Evolutionary conservation across 108 stramenopile genomes (phyloP).

Genomic region (Skeletonema potamos): DNA sequence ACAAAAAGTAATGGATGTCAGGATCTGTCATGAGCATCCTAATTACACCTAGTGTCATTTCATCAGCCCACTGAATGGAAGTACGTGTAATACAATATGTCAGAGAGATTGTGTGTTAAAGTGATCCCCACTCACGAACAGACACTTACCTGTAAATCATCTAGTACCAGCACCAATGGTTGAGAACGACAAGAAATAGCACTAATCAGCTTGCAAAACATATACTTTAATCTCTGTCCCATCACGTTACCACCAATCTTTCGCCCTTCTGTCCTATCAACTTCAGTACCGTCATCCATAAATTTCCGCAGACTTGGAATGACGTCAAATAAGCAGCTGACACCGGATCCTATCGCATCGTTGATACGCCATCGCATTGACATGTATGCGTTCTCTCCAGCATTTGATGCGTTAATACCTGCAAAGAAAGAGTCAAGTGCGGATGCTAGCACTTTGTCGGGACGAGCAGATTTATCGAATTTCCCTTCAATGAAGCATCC

Average conservation of each 20-base stretch:
- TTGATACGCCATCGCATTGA: slow-evolving; percentile 28
- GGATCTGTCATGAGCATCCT: slow-evolving; percentile 40
- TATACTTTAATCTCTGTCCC: slow-evolving; percentile 9
- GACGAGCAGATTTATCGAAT: slow-evolving; percentile 14
- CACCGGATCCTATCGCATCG: slow-evolving; percentile 25
- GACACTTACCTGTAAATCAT: slow-evolving; percentile 23
- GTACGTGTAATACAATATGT: background rate
- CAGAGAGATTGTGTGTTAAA: background rate
- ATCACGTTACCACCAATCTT: background rate
- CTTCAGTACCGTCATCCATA: background rate
- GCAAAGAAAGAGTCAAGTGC: slow-evolving; percentile 13
- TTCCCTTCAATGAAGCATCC: slow-evolving; percentile 36
- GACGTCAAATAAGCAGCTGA: slow-evolving; percentile 12
- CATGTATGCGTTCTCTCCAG: slow-evolving; percentile 3
- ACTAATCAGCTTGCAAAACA: slow-evolving; percentile 34
- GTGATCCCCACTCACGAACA: too few relatives aligned
- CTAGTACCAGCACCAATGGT: slow-evolving; percentile 29
- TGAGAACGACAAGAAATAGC: slow-evolving; percentile 16
- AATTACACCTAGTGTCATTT: slow-evolving; percentile 27
- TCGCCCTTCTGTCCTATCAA: background rate
- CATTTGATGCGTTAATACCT: slow-evolving; percentile 1
- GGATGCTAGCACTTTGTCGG: slow-evolving; percentile 20
- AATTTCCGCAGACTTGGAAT: slow-evolving; percentile 24
- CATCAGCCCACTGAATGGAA: slow-evolving; percentile 25
- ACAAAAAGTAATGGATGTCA: slow-evolving; percentile 19